Evolutionary conservation across 2,329 filamentous ascomycete species (phyloP).

Genomic region (Cordyceps javanica): DNA sequence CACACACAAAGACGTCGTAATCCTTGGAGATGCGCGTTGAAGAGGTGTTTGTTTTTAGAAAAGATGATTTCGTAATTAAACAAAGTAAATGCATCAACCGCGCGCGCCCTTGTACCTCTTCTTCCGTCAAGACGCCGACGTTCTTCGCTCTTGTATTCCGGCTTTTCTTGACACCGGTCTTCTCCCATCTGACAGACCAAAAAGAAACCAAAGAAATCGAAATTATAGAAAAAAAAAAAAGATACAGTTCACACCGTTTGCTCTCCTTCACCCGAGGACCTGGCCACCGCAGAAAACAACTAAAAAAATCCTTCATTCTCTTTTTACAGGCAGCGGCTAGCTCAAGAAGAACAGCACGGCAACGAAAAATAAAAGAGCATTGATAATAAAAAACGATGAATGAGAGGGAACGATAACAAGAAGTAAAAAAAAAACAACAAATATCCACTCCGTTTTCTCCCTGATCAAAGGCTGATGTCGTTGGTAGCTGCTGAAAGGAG

Average conservation of each 20-base stretch:
- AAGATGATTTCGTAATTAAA: constrained; percentile 7
- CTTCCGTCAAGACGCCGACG: not conserved
- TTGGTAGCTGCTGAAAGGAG: not conserved
- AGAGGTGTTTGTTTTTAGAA: not conserved
- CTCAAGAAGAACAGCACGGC: not conserved
- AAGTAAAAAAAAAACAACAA: constrained; percentile 7
- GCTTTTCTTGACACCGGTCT: not conserved
- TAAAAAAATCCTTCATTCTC: constrained; percentile 1
- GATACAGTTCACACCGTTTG: constrained; percentile 7
- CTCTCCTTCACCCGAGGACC: not conserved
- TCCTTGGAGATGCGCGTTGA: not conserved
- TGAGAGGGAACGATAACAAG: constrained; percentile 8
- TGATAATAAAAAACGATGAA: constrained; percentile 14
- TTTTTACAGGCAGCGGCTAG: constrained; percentile 4
- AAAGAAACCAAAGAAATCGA: not conserved
- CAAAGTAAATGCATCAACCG: constrained; percentile 16
- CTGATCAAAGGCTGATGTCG: not conserved
- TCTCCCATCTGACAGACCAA: not conserved
- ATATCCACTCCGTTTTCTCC: constrained; percentile 8
- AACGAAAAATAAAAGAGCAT: constrained; percentile 1
- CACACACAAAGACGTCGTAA: no score
- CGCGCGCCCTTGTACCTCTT: constrained; percentile 5
- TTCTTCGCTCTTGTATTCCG: not conserved
- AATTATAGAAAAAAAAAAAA: constrained; percentile 6
- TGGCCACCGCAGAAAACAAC: not conserved